phyloP scores from a whole-genome alignment of 164 flowering plant species.

The Chimonanthus praecox region DNA sequence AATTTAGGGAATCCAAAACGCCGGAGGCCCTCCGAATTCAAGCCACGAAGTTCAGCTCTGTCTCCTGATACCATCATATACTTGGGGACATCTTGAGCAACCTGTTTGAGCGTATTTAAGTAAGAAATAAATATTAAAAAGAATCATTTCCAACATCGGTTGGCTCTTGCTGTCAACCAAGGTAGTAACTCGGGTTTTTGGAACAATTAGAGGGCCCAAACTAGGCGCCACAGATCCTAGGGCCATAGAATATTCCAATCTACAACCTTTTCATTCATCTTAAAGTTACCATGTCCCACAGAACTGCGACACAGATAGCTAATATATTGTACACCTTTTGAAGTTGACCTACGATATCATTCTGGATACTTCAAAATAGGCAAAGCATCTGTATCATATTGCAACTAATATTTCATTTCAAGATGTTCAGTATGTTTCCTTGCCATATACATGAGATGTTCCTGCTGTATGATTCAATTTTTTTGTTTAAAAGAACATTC shows the following conservation, averaged over 20 bases:
- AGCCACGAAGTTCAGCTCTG: conserved; percentile 87
- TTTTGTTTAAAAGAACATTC: not conserved
- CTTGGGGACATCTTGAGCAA: conserved; percentile 90
- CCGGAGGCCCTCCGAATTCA: conserved; percentile 84
- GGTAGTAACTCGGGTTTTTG: not conserved
- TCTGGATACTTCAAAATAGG: no score
- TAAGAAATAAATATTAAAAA: not conserved
- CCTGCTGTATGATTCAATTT: no score
- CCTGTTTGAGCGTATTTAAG: conserved; percentile 29
- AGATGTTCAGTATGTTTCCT: no score
- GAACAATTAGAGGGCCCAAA: not conserved
- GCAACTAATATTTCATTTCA: no score
- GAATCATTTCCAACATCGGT: not conserved
- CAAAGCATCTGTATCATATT: no score
- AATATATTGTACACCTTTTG: not conserved
- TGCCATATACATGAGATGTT: no score
- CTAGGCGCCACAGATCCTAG: not conserved
- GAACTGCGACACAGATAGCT: not conserved
- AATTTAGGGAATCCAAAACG: conserved; percentile 62
- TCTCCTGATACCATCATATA: conserved; percentile 88
- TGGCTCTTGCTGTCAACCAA: not conserved
- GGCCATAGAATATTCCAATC: not conserved
- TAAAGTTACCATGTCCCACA: not conserved
- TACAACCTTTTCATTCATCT: not conserved
- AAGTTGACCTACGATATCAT: not conserved